A percentile compares a stretch with the other conserved stretches of the same genome.
phyloP scores from a whole-genome alignment of 257 asterid genomes.

The Rubia yunnanensis region DNA sequence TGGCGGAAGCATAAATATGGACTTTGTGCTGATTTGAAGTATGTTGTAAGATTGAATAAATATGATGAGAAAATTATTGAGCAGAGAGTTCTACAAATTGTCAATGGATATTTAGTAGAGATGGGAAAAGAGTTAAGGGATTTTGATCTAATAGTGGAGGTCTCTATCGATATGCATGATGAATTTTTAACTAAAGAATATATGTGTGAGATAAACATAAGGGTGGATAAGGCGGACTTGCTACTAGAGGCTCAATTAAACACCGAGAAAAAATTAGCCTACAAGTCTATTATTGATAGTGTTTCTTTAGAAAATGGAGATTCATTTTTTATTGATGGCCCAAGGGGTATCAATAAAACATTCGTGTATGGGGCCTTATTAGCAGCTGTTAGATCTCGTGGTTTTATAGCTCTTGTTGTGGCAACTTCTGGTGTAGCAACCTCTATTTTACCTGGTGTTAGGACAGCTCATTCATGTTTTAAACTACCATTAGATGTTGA shows the following conservation, averaged over 20 bases:
- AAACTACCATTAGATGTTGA: background rate
- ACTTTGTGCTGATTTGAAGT: too few species aligned
- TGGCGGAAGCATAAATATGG: too few species aligned
- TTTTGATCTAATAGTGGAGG: too few species aligned
- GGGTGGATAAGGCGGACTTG: too few species aligned
- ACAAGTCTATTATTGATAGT: background rate
- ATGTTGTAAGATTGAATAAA: too few species aligned
- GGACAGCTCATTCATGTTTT: conserved; percentile 3
- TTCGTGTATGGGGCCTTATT: background rate
- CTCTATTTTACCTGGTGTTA: background rate
- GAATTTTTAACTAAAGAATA: too few species aligned
- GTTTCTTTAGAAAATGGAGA: background rate
- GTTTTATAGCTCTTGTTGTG: background rate
- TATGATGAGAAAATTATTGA: too few species aligned
- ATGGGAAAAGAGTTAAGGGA: too few species aligned
- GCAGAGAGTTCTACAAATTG: too few species aligned
- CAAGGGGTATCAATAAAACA: background rate
- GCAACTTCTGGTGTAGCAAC: conserved; percentile 2
- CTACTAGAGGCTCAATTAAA: background rate
- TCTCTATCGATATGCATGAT: too few species aligned
- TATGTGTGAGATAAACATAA: too few species aligned
- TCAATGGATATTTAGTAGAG: too few species aligned
- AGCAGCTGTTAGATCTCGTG: background rate
- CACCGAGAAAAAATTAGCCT: background rate
- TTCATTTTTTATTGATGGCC: background rate